phyloP scores from a whole-genome alignment of 257 asterid genomes.

The Craterostigma plantagineum region DNA sequence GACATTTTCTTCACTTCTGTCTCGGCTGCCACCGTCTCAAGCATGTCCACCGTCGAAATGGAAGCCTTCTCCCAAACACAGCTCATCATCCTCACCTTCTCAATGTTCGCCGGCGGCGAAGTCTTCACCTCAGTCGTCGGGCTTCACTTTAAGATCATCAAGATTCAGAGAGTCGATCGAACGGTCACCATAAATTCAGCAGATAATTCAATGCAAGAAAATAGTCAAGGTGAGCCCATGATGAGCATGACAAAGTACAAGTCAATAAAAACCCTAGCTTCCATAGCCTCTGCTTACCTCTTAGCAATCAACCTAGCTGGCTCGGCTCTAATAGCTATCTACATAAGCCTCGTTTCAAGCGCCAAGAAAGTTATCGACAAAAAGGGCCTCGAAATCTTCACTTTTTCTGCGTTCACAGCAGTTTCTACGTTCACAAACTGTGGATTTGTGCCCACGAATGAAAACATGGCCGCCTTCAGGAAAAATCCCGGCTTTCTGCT shows the following conservation, averaged over 20 bases:
- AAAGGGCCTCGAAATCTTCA: slow-evolving; percentile 17
- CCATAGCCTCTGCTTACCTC: slow-evolving; percentile 16
- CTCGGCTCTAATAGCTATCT: slow-evolving; percentile 11
- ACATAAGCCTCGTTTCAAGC: slow-evolving; percentile 9
- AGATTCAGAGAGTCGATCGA: neutral
- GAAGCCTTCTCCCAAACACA: slow-evolving; percentile 51
- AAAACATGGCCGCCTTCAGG: slow-evolving; percentile 37
- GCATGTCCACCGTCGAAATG: slow-evolving; percentile 71
- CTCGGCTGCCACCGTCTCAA: slow-evolving; percentile 42
- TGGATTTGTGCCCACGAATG: slow-evolving; percentile 42
- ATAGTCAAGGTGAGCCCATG: no score
- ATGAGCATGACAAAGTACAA: no score
- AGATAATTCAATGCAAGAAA: no score
- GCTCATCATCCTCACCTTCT: slow-evolving; percentile 22
- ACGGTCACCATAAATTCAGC: no score
- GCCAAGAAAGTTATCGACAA: slow-evolving; percentile 15
- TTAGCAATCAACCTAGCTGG: slow-evolving; percentile 16
- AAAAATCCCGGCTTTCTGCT: slow-evolving; percentile 23
- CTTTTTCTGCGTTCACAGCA: slow-evolving; percentile 19
- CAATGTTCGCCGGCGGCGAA: slow-evolving; percentile 56
- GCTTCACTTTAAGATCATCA: slow-evolving; percentile 18
- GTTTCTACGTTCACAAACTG: slow-evolving; percentile 39
- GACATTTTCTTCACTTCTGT: slow-evolving; percentile 54
- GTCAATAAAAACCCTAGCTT: slow-evolving; percentile 9
- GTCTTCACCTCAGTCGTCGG: slow-evolving; percentile 38